Evolutionary conservation across 257 asterid species (phyloP), one percentile per base, ranked within the genome.

Genomic region (Lantana camara): DNA sequence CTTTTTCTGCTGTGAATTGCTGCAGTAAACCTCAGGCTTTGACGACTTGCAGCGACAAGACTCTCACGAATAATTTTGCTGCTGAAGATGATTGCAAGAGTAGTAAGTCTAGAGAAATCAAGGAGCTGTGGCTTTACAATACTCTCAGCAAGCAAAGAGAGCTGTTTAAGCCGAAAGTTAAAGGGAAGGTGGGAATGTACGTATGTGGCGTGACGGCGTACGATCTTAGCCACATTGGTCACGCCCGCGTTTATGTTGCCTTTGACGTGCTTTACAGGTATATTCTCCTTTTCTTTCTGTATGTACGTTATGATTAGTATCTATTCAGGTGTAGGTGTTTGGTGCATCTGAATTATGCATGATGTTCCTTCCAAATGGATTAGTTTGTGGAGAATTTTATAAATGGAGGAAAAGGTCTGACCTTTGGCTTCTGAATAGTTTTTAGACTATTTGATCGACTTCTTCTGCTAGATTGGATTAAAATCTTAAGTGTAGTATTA

Each of bases 171-270:
- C 94, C 97, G 7, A 85, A 82, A 70, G 66, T 82, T 30, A 75
- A 83, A 17, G 92, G 96, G 38, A 82, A 73, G 82, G 97, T 89
- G 7, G 95, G 98, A 63, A 93, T 93, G 97, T 92, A 89, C 67
- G 96, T 92, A 14, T 92, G 97, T 52, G 98, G 98, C 49, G 95
- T 92, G 65, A 92, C 98, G 7, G 95, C 98, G 0, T 92, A 92
- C 78, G 98, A 92, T 83, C 90, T 92, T 72, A 92, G 97, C 81
- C 98, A 89, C 86, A 87, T 92, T 57, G 98, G 98, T 4, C 97
- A 93, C 64, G 97, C 97, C 63, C 96, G 98, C 11, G 98, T 89
- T 68, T 93, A 93, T 66, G 97, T 89, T 67, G 81, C 84, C 57
- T 93, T 93, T 65, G 98, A 93, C 74, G 94, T 87, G 42, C 90